A percentile compares a stretch with the other conserved stretches of the same genome.
Evolutionary conservation across 768 basidiomycete species (phyloP).

Genomic region (Strobilomyces dryophilus): DNA sequence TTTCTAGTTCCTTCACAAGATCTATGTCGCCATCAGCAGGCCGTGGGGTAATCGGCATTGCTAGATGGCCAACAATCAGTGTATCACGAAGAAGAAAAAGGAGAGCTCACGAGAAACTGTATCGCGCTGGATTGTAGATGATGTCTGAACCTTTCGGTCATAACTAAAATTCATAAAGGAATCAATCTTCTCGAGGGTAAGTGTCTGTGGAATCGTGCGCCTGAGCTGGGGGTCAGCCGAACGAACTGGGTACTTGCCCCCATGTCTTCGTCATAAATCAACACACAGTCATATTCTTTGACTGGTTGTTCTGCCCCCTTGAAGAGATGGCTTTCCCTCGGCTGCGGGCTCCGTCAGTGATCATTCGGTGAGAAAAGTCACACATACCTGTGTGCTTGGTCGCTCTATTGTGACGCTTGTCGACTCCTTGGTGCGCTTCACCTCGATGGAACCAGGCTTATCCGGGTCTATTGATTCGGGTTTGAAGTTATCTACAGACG

Average conservation of each 20-base stretch:
- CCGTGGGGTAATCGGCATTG: conserved; percentile 15
- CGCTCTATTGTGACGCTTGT: conserved; percentile 60
- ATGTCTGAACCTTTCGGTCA: conserved; percentile 40
- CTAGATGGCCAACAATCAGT: conserved; percentile 10
- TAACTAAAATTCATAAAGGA: conserved; percentile 54
- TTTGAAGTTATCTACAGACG: conserved; percentile 63
- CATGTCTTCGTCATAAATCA: conserved; percentile 75
- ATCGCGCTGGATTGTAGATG: conserved; percentile 15
- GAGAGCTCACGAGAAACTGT: conserved; percentile 22
- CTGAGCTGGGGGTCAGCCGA: conserved; percentile 4
- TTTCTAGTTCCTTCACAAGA: conserved; percentile 27
- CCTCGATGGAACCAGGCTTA: conserved; percentile 62
- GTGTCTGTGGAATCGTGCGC: conserved; percentile 43
- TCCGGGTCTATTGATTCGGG: conserved; percentile 65
- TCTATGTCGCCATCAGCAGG: conserved; percentile 29
- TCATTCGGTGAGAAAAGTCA: background rate
- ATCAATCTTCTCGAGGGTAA: conserved; percentile 73
- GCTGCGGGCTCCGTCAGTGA: conserved; percentile 30
- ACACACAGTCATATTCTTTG: conserved; percentile 70
- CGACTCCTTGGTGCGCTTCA: conserved; percentile 49
- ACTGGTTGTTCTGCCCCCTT: conserved; percentile 53
- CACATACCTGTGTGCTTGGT: conserved; percentile 55
- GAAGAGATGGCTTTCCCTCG: conserved; percentile 52
- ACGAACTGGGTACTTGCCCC: conserved; percentile 42
- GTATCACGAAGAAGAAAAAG: background rate